phyloP scores from a whole-genome alignment of 495 filamentous ascomycete genomes.

The Lentithecium fluviatile region DNA sequence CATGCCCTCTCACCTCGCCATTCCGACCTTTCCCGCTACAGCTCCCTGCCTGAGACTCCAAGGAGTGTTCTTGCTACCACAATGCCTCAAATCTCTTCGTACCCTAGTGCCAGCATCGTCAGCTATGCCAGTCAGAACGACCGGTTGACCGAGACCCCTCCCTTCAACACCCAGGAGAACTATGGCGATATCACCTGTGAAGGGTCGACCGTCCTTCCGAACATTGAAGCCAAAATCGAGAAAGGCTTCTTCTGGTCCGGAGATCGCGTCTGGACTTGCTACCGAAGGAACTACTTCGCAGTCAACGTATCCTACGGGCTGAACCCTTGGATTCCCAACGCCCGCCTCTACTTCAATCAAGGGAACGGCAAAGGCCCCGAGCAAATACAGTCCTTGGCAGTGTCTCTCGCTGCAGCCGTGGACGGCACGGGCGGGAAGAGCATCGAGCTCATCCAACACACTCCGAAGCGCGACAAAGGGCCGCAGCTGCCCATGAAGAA shows the following conservation, averaged over 20 bases:
- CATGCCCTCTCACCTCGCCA: constrained; percentile 38
- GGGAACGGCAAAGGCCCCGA: constrained; percentile 45
- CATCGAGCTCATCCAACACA: constrained; percentile 90
- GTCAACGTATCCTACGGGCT: constrained; percentile 80
- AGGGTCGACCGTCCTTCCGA: constrained; percentile 61
- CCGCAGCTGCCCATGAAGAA: constrained; percentile 76
- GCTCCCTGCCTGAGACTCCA: constrained; percentile 39
- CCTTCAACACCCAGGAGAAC: constrained; percentile 52
- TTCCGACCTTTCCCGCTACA: constrained; percentile 32
- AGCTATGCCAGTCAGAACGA: constrained; percentile 12
- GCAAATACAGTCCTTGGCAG: constrained; percentile 65
- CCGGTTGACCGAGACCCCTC: constrained; percentile 33
- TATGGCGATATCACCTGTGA: constrained; percentile 58
- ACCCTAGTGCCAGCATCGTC: background rate
- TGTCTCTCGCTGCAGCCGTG: constrained; percentile 85
- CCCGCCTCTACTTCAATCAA: constrained; percentile 26
- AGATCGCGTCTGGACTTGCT: constrained; percentile 93
- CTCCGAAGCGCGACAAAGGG: constrained; percentile 91
- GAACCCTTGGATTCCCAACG: constrained; percentile 49
- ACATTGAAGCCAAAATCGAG: constrained; percentile 82
- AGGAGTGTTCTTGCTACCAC: constrained; percentile 36
- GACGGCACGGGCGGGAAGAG: constrained; percentile 73
- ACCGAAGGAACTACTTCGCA: constrained; percentile 91
- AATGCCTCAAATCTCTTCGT: constrained; percentile 30
- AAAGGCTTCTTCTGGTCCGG: constrained; percentile 87